A percentile compares a stretch with the other conserved stretches of the same genome.
Conservation (phyloP, 1,284 basidiomycete genomes). For the Salmacisia buchloeana region DNA sequence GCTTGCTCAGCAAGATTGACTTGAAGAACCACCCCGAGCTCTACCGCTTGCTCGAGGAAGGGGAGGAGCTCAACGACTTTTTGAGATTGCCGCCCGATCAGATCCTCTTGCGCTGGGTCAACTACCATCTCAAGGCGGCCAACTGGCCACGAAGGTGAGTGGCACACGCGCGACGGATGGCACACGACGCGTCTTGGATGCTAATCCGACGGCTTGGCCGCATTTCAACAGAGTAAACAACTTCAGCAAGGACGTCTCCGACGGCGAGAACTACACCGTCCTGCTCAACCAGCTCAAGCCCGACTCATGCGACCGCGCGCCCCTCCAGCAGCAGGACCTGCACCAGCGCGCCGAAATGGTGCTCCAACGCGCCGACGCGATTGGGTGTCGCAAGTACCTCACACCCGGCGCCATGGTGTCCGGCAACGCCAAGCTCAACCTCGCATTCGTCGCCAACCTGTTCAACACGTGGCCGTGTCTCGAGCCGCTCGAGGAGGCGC, state of each 20-base stretch:
- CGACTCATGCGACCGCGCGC: constrained; percentile 83
- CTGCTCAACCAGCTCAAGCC: constrained; percentile 85
- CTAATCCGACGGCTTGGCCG: background rate
- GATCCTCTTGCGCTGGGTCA: constrained; percentile 94
- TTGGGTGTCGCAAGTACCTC: constrained; percentile 92
- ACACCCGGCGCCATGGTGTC: constrained; percentile 83
- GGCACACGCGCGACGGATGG: background rate
- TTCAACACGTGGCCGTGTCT: constrained; percentile 86
- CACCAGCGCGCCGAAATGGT: constrained; percentile 81
- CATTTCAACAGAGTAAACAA: constrained; percentile 65
- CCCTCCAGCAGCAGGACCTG: constrained; percentile 77
- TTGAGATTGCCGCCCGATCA: constrained; percentile 90
- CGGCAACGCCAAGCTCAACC: constrained; percentile 95
- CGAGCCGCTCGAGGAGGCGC: constrained; percentile 76
- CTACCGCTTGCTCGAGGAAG: constrained; percentile 90
- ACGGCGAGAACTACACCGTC: constrained; percentile 95
- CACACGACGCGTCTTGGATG: background rate
- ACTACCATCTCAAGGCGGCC: constrained; percentile 94
- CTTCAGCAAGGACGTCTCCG: constrained; percentile 88
- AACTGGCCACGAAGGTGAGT: constrained; percentile 70
- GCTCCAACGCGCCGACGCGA: constrained; percentile 83
- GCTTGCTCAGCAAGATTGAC: constrained; percentile 87
- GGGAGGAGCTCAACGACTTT: constrained; percentile 91
- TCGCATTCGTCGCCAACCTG: constrained; percentile 95
- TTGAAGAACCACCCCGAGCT: constrained; percentile 97